Evolutionary conservation across 2,329 filamentous ascomycete species (phyloP).

Genomic region (Aureobasidium subglaciale): DNA sequence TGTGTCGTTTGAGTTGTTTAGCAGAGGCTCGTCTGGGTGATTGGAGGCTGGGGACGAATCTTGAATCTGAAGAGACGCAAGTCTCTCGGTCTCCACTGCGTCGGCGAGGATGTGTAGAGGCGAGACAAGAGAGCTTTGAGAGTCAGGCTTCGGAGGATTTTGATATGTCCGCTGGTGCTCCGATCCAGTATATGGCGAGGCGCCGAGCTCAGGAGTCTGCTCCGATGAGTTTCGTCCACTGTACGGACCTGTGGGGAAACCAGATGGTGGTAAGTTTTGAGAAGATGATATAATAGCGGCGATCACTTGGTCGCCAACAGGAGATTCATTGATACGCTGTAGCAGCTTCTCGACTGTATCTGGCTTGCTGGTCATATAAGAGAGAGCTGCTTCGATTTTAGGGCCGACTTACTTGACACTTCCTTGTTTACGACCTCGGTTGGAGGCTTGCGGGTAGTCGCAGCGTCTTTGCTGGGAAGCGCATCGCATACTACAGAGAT

Average conservation of each 20-base stretch:
- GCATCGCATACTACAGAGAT: not conserved
- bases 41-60: not conserved
- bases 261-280: not conserved
- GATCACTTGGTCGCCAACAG: not conserved
- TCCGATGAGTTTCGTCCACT: not conserved
- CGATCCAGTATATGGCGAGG: not conserved
- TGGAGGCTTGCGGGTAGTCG: not conserved
- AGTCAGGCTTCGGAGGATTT: not conserved
- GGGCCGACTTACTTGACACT: constrained; percentile 1
- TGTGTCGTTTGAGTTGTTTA: not conserved
- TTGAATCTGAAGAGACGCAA: not conserved
- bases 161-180: not conserved
- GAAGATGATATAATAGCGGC: not conserved
- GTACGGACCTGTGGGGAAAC: not conserved
- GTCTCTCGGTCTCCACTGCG: constrained; percentile 1
- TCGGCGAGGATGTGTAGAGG: constrained; percentile 2
- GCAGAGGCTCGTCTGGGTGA: not conserved
- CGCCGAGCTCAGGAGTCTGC: not conserved
- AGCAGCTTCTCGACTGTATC: not conserved
- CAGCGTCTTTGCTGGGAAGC: not conserved
- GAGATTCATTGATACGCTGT: not conserved
- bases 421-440: constrained; percentile 1
- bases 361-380: not conserved
- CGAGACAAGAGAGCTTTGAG: not conserved
- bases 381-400: not conserved